Base-by-base conservation (phyloP, 768 basidiomycete species). In the Kwoniella mangroviensis region DNA sequence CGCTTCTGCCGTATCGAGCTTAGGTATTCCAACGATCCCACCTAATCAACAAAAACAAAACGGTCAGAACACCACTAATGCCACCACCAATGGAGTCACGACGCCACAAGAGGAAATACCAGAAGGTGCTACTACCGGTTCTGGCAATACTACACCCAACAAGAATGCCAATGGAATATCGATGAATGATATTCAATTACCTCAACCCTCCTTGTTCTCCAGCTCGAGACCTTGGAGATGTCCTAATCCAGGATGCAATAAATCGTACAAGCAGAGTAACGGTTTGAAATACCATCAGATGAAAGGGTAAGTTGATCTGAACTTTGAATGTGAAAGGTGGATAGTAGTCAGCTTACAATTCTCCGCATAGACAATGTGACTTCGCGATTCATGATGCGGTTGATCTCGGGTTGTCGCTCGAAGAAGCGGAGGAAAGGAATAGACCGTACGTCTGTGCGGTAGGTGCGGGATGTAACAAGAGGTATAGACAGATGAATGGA, bases 401-500 rank as follows among this genome's bases (percentile, higher is more conserved):
- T 6, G 84, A 85, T 68, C 78, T 75, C 85, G 84, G 84, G 1
- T 70, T 85, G 43, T 79, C 82, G 7, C 90, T 93, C 80, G 87
- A 89, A 60, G 93, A 96, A 84, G 93, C 93, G 0, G 93, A 95
- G 84, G 87, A 90, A 67, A 85, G 91, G 12, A 84, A 92, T 63
- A 85, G 92, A 49, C 94, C 94, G 3, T 98, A 92, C 79, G 91
- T 92, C 0, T 98, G 94, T 75, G 90, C 92, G 6, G 91, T 95
- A 5, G 91, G 92, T 21, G 81, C 81, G 15, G 84, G 83, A 28
- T 86, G 85, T 75, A 83, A 73, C 34, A 88, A 95, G 79, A 84
- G 95, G 79, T 98, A 98, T 85, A 94, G 98, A 88, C 98, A 99
- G 81, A 96, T 98, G 94, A 98, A 98, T 83, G 96, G 96, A 0